Evolutionary conservation across 2,329 filamentous ascomycete species (phyloP).

Genomic region (Trichoderma harzianum): DNA sequence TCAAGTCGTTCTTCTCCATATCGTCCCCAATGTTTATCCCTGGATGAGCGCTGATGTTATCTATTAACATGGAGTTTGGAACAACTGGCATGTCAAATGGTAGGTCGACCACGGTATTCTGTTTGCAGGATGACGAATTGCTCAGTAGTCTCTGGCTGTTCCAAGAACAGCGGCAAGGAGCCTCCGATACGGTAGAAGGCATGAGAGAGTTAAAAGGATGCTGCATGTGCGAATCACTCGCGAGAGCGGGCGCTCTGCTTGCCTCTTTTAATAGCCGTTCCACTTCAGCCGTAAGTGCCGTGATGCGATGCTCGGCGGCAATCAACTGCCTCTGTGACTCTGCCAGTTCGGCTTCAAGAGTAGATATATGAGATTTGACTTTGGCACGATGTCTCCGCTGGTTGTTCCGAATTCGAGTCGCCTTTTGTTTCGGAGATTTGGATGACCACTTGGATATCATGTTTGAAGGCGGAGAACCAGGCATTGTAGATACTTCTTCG

Average conservation of each 20-base stretch:
- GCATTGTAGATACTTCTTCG: not conserved
- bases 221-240: not conserved
- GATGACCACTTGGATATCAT: constrained; percentile 8
- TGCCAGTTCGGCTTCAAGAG: constrained; percentile 21
- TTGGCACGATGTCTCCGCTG: constrained; percentile 48
- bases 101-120: not conserved
- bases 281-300: not conserved
- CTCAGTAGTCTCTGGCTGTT: not conserved
- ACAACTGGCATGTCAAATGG: not conserved
- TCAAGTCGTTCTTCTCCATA: not conserved
- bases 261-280: not conserved
- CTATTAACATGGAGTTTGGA: not conserved
- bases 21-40: not conserved
- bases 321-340: not conserved
- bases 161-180: not conserved
- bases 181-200: too few species aligned
- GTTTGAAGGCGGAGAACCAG: not conserved
- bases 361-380: constrained; percentile 37
- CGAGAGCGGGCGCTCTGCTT: not conserved
- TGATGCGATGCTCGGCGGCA: not conserved
- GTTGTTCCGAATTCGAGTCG: constrained; percentile 46
- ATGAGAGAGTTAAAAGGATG: too few species aligned
- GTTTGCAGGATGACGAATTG: not conserved
- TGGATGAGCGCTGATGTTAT: not conserved
- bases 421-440: constrained; percentile 30